These are phyloP conservation scores for Pythium coloratum DNA, from an alignment of 352 stramenopile species.

Conservation along the genomic window DNA sequence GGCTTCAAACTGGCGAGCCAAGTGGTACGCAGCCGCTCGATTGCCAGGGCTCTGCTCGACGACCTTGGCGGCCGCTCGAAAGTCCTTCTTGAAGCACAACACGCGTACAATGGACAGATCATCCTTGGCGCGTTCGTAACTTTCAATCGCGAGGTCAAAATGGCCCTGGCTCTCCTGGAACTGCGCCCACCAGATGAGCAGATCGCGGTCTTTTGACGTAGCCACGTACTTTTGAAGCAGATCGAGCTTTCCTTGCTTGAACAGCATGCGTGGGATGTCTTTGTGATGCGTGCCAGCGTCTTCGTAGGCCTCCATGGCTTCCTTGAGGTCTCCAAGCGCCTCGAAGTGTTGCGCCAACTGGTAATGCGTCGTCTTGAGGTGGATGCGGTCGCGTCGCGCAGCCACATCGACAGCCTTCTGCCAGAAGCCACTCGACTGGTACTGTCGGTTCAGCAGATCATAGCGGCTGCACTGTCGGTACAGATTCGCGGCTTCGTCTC, in stretches of 20 bases:
- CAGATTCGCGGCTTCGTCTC: conserved; percentile 89
- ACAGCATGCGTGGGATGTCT: conserved; percentile 94
- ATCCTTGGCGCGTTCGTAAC: conserved; percentile 88
- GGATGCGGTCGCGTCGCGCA: conserved; percentile 88
- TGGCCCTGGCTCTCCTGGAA: conserved; percentile 92
- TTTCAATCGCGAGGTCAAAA: conserved; percentile 85
- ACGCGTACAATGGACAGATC: conserved; percentile 91
- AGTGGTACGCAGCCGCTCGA: conserved; percentile 77
- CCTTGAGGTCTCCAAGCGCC: conserved; percentile 80
- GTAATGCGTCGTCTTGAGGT: conserved; percentile 91
- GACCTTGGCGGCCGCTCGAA: conserved; percentile 80
- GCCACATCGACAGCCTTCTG: conserved; percentile 89
- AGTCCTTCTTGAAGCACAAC: conserved; percentile 90
- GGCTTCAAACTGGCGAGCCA: conserved; percentile 87
- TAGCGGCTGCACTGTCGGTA: conserved; percentile 91
- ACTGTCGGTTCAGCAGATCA: conserved; percentile 92
- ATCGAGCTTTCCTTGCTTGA: conserved; percentile 84
- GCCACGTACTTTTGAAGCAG: conserved; percentile 91
- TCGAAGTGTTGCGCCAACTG: conserved; percentile 90
- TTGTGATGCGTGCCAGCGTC: conserved; percentile 85
- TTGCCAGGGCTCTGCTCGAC: conserved; percentile 73
- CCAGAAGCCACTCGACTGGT: conserved; percentile 91
- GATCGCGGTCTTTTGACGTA: conserved; percentile 80
- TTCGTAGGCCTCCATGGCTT: conserved; percentile 93
- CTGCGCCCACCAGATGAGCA: conserved; percentile 93